Percentiles rank a stretch among this genome's conserved stretches.
phyloP scores from a whole-genome alignment of 2,329 filamentous ascomycete genomes.

The Monosporascus sp. region DNA sequence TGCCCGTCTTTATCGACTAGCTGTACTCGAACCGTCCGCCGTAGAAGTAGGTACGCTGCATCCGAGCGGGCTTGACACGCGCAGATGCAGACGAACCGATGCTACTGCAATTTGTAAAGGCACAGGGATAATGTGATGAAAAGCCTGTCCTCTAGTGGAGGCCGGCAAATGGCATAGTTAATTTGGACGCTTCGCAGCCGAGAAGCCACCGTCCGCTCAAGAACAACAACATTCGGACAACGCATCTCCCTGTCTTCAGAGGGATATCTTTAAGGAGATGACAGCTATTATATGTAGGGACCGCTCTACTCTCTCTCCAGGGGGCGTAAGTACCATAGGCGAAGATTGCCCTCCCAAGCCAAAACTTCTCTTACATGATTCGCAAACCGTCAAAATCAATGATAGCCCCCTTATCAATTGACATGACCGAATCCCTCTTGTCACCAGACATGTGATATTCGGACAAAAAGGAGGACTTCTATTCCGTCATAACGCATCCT shows the following conservation, averaged over 20 bases:
- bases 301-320: neutral
- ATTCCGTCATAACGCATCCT: neutral
- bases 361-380: too few relatives aligned
- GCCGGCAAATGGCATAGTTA: neutral
- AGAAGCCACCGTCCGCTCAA: neutral
- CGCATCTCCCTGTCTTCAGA: neutral
- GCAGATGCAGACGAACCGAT: slow-evolving; percentile 1
- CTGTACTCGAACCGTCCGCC: neutral
- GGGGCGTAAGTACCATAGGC: neutral
- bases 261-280: neutral
- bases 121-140: neutral
- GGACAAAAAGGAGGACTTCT: neutral
- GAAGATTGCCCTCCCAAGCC: neutral
- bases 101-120: neutral
- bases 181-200: neutral
- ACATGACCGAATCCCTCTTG: neutral
- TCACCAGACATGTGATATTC: neutral
- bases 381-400: too few relatives aligned
- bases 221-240: neutral
- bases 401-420: neutral
- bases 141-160: neutral
- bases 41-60: slow-evolving; percentile 6
- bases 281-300: neutral
- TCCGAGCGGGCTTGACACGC: slow-evolving; percentile 7
- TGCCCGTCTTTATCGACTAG: slow-evolving; percentile 3